Evolutionary conservation across 2,329 filamentous ascomycete genomes (phyloP), one percentile per base, ranked within the genome.

Genomic region (Macrophomina tecta): DNA sequence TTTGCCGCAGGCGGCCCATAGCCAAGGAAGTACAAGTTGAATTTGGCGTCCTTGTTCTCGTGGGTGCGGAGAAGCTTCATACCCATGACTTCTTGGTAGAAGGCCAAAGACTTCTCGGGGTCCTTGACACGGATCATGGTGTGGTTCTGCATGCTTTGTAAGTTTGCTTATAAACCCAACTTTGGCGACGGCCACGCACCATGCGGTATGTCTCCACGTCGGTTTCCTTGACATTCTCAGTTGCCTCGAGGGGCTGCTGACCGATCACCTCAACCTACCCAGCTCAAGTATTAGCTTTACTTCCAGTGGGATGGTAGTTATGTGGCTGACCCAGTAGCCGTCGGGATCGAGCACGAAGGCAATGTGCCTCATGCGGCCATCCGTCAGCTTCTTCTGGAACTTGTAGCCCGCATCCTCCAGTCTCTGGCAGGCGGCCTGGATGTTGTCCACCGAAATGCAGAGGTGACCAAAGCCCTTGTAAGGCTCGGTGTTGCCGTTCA

Each of bases 51-150:
- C 28, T 86, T 80, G 72, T 87, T 90, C 81, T 97, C 92, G 11
- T 79, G 81, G 2, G 89, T 94, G 68, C 91, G 88, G 74, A 94
- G 82, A 42, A 96, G 85, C 30, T 85, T 87, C 95, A 98, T 97
- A 68, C 95, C 95, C 80, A 98, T 85, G 34, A 92, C 85, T 6
- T 97, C 92, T 78, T 94, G 71, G 74, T 85, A 85, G 73, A 84
- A 85, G 4, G 78, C 78, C 60, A 84, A 74, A 7, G 78, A 82
- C 61, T 74, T 79, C 56, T 84, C 79, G 58, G 80, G 77, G 69
- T 84, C 82, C 73, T 97, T 98, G 81, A 98, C 90, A 36, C 95
- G 91, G 72, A 99, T 87, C 95, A 98, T 98, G 66, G 91, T 93
- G 82, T 95, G 92, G 81, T 95, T 94, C 88, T 90, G 68, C 53